These are phyloP conservation scores for Chlamydomonas sp. DNA, from an alignment of 139 green algal species.

Conservation along the genomic window DNA sequence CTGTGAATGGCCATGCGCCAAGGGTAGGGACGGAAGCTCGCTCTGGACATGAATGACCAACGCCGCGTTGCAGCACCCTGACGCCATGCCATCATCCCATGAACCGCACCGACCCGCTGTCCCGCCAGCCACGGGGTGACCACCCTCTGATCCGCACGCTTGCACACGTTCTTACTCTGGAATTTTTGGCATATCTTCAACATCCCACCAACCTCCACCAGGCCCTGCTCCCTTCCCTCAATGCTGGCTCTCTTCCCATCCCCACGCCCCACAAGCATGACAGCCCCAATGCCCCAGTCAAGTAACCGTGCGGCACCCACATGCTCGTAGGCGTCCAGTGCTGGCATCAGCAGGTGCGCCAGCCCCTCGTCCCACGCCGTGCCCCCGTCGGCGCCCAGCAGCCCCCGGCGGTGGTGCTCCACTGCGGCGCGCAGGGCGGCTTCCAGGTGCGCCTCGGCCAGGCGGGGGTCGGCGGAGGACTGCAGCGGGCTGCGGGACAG, in stretches of 20 bases:
- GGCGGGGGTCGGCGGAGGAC: not conserved
- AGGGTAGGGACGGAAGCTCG: not conserved
- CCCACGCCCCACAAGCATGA: not conserved
- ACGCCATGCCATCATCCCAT: too few relatives aligned
- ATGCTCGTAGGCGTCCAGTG: constrained; percentile 64
- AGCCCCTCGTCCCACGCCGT: constrained; percentile 56
- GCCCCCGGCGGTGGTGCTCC: constrained; percentile 7
- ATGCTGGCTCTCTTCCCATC: not conserved
- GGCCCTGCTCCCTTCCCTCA: not conserved
- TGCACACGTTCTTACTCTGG: too few relatives aligned
- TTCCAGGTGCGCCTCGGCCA: constrained; percentile 50
- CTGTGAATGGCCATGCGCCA: not conserved
- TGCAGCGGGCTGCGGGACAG: constrained; percentile 18
- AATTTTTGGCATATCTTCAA: too few relatives aligned
- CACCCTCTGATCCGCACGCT: too few relatives aligned
- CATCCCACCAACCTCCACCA: too few relatives aligned
- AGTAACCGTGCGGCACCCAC: constrained; percentile 1
- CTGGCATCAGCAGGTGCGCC: constrained; percentile 62
- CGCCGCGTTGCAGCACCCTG: too few relatives aligned
- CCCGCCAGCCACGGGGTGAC: too few relatives aligned
- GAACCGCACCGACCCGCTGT: too few relatives aligned
- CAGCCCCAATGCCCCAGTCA: too few relatives aligned
- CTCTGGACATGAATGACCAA: too few relatives aligned
- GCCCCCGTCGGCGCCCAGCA: not conserved
- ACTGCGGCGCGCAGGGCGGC: constrained; percentile 20